These are phyloP conservation scores for Amphicarpaea edgeworthii DNA, from an alignment of 306 rosid genomes.

Conservation along the genomic window DNA sequence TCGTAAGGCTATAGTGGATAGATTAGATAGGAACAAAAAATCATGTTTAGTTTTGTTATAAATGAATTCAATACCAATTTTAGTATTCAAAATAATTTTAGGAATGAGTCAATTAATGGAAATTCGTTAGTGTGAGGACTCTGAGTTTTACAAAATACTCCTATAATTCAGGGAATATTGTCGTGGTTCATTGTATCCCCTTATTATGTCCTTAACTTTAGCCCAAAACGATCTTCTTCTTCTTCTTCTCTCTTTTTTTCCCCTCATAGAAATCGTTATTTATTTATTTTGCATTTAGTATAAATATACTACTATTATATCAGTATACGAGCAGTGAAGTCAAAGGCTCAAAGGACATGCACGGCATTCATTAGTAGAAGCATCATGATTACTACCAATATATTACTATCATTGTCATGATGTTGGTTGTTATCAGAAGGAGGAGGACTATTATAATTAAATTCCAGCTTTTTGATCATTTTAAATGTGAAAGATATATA, in stretches of 20 bases:
- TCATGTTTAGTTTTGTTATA: too few relatives aligned
- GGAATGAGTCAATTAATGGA: too few relatives aligned
- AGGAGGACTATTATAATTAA: background rate
- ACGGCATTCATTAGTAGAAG: background rate
- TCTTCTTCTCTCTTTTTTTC: too few relatives aligned
- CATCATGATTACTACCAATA: conserved; percentile 5
- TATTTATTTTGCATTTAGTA: background rate
- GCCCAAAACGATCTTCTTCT: background rate
- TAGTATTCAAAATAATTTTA: too few relatives aligned
- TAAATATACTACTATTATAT: background rate
- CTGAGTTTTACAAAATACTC: too few relatives aligned
- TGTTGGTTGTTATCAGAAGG: background rate
- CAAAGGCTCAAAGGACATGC: background rate
- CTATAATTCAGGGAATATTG: background rate
- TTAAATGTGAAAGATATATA: too few relatives aligned
- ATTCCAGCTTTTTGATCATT: background rate
- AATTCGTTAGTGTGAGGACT: too few relatives aligned
- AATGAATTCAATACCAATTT: too few relatives aligned
- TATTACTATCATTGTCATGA: background rate
- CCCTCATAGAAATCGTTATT: background rate
- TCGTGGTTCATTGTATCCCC: background rate
- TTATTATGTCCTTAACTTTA: background rate
- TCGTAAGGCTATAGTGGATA: too few relatives aligned
- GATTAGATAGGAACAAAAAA: too few relatives aligned
- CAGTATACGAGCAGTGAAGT: background rate